phyloP scores from a whole-genome alignment of 306 rosid species.

The Vachellia pachyceras region DNA sequence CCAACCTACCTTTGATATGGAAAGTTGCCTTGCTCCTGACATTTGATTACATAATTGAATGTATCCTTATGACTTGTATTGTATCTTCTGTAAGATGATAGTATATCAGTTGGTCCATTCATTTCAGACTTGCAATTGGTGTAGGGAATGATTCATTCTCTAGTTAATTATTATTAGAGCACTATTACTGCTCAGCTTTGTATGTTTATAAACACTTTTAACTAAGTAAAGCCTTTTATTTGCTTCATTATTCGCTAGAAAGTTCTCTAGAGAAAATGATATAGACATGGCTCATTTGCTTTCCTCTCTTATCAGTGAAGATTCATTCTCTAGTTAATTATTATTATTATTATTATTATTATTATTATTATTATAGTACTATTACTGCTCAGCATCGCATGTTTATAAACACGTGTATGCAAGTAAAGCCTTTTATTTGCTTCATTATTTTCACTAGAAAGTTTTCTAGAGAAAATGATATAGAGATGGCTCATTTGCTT shows the following conservation, averaged over 20 bases:
- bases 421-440: constrained; percentile 8
- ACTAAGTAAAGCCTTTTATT: constrained; percentile 13
- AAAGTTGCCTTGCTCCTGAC: constrained; percentile 36
- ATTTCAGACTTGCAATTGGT: constrained; percentile 39
- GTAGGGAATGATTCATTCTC: constrained; percentile 96
- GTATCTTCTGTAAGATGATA: constrained; percentile 43
- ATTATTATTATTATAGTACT: no score
- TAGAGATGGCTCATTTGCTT: no score
- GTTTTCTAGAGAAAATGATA: no score
- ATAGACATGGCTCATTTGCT: neutral
- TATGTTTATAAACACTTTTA: constrained; percentile 36
- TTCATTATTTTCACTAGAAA: no score
- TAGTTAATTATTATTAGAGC: constrained; percentile 42
- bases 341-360: no score
- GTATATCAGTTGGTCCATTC: constrained; percentile 25
- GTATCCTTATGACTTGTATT: constrained; percentile 35
- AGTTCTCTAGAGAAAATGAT: neutral
- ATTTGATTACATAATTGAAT: constrained; percentile 35
- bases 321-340: constrained; percentile 77
- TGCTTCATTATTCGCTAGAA: neutral
- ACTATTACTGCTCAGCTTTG: constrained; percentile 35
- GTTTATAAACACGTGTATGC: constrained; percentile 34
- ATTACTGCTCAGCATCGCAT: constrained; percentile 34
- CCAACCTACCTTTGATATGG: constrained; percentile 26
- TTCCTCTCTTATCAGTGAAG: no score